Base-by-base conservation (phyloP, 2,329 filamentous ascomycete genomes). In the Tolypocladium inflatum region DNA sequence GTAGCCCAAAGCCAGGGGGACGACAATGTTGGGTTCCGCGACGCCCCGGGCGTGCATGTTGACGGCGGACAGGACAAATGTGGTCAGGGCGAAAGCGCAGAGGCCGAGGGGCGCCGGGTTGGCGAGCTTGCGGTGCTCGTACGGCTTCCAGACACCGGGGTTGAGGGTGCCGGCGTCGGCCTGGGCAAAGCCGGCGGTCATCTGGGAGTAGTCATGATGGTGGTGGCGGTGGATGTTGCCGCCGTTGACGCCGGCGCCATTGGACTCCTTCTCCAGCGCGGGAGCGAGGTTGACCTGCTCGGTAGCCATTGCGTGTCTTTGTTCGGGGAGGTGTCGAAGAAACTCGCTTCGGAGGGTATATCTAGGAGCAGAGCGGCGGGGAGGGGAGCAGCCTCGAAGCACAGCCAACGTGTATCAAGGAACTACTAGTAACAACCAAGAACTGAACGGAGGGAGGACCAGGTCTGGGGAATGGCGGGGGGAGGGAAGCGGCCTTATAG, bases 21-120 rank as follows among this genome's bases (percentile, higher is more conserved):
- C 78, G 51, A 87, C 84, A 57, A 93, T 81, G 68, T 85, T 88
- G 53, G 88, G 85, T 3, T 69, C 71, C 1, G 73, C 72, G 57
- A 91, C 76, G 58, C 78, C 80, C 15, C 85, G 81, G 3, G 85
- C 76, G 56, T 82, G 78, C 72, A 90, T 78, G 76, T 93, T 93
- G 74, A 93, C 79, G 65, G 81, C 77, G 37, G 87, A 89, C 54
- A 93, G 81, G 42, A 93, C 83, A 71, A 93, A 93, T 15, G 89
- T 93, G 57, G 89, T 93, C 68, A 93, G 78, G 62, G 89, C 90
- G 77, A 93, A 93, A 70, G 87, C 89, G 61, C 78, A 83, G 54
- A 93, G 83, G 62, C 90, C 89, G 43, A 92, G 80, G 37, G 89
- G 89, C 56, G 87, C 88, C 5, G 89, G 89, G 74, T 92, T 92